Evolutionary conservation across 148 eudicot genomes (phyloP), one percentile per base, ranked within the genome.

Genomic region (Rhododendron ovatum): DNA sequence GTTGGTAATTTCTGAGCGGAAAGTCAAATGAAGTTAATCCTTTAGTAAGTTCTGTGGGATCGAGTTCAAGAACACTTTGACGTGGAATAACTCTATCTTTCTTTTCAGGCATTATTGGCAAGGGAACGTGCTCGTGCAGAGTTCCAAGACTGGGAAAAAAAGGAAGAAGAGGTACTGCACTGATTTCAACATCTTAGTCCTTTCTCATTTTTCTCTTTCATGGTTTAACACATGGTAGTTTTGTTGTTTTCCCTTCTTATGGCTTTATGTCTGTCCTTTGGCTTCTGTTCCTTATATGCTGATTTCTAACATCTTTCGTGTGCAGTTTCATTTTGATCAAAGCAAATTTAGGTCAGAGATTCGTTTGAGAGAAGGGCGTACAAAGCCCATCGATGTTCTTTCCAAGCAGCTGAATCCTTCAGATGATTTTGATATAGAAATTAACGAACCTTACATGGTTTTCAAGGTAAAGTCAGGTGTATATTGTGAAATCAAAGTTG

Each of bases 241-340:
- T 75, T 63, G 9, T 5, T 39, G 24, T 76, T 47, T 84, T 87
- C 43, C 65, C 39, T 74, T 81, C 13, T 20, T 17, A 26, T 35
- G 57, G 8, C 47, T 37, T 18, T 35, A 8, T 78, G 75, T 76
- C 50, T 79, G 61, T 80, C 67, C 26, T 45, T 9, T 83, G 26
- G 63, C 48, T 51, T 74, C 15, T 47, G 11, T 37, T 84, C 82
- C 41, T 35, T 30, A 43, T 48, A 17, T 48, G 74, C 57, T 20
- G 51, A 55, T 85, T 67, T 24, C 80, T 84, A 35, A 47, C 79
- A 65, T 87, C 37, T 86, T 86, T 47, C 18, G 26, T 82, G 22
- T 90, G 84, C 93, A 93, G 98, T 96, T 96, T 87, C 99, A 95
- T 89, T 96, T 96, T 90, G 98, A 95, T 91, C 99, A 96, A 92